These are phyloP conservation scores for Penium margaritaceum DNA, from an alignment of 139 green algal species.

Conservation along the genomic window DNA sequence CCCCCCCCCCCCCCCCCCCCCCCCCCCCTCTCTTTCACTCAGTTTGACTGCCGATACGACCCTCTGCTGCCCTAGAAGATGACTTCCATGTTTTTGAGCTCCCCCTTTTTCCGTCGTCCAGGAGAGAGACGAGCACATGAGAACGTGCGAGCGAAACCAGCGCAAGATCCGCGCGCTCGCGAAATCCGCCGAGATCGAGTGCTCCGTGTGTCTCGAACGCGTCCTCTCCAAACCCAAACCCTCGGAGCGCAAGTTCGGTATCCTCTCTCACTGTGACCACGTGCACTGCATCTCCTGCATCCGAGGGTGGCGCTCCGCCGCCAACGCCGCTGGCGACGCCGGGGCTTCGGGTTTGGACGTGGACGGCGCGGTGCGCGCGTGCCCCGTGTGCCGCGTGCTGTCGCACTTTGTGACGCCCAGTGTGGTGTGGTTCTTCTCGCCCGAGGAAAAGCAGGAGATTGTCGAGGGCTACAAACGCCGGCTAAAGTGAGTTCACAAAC, in stretches of 20 bases:
- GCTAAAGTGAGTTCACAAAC: constrained; percentile 23
- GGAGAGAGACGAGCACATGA: constrained; percentile 21
- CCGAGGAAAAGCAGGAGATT: constrained; percentile 31
- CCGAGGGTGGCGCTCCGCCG: constrained; percentile 36
- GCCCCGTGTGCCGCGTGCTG: constrained; percentile 34
- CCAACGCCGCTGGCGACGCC: no score
- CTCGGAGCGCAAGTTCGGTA: constrained; percentile 40
- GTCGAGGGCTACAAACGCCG: constrained; percentile 24
- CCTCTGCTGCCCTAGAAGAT: no score
- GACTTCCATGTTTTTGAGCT: no score
- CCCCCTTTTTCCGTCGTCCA: no score
- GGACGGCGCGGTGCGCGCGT: constrained; percentile 24
- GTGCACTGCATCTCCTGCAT: constrained; percentile 49
- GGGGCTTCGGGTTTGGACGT: constrained; percentile 21
- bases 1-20: no score
- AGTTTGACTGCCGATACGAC: no score
- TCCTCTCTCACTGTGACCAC: constrained; percentile 48
- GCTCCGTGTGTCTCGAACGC: constrained; percentile 35
- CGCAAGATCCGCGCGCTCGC: constrained; percentile 10
- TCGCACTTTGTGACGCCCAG: constrained; percentile 33
- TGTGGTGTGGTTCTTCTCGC: constrained; percentile 13
- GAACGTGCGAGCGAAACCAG: neutral
- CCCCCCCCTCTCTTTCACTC: no score
- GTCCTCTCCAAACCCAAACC: constrained; percentile 26
- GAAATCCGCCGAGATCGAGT: constrained; percentile 29